phyloP scores from a whole-genome alignment of 257 asterid species.

The Oldenlandia corymbosa region DNA sequence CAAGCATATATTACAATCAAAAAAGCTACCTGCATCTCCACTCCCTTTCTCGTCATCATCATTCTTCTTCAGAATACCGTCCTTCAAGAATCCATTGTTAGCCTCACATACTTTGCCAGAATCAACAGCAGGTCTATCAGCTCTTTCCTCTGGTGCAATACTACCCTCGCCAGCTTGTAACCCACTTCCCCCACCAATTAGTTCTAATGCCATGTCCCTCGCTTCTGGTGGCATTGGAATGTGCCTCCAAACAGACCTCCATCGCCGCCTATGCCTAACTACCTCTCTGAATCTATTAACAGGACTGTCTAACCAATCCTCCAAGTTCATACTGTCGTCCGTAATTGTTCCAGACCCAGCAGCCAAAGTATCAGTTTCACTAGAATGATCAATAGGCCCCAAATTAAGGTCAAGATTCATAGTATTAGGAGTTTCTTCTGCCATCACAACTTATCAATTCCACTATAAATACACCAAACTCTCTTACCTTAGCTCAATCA shows the following conservation, averaged over 20 bases:
- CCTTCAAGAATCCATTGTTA: conserved; percentile 36
- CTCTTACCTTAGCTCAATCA: conserved; percentile 17
- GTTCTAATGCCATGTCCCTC: conserved; percentile 56
- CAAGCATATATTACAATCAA: conserved; percentile 91
- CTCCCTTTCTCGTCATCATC: conserved; percentile 52
- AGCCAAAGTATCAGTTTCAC: conserved; percentile 39
- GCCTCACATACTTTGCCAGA: conserved; percentile 45
- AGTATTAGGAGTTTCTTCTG: conserved; percentile 48
- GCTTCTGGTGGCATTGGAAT: conserved; percentile 62
- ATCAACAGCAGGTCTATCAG: too few relatives aligned
- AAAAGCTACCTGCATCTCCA: conserved; percentile 63
- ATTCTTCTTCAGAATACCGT: conserved; percentile 47
- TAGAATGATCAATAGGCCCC: conserved; percentile 70
- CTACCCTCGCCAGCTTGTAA: conserved; percentile 78
- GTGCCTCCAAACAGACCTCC: conserved; percentile 70
- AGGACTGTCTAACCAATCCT: conserved; percentile 60
- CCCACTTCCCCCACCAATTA: conserved; percentile 40
- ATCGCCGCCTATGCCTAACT: conserved; percentile 46
- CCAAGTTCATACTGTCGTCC: conserved; percentile 57
- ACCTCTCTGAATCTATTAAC: conserved; percentile 42
- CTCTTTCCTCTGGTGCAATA: conserved; percentile 45
- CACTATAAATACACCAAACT: conserved; percentile 8
- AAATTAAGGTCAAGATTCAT: conserved; percentile 94
- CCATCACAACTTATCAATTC: conserved; percentile 34
- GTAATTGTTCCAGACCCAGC: conserved; percentile 38